phyloP scores from a whole-genome alignment of 768 basidiomycete genomes.

The Lactarius trivialis region DNA sequence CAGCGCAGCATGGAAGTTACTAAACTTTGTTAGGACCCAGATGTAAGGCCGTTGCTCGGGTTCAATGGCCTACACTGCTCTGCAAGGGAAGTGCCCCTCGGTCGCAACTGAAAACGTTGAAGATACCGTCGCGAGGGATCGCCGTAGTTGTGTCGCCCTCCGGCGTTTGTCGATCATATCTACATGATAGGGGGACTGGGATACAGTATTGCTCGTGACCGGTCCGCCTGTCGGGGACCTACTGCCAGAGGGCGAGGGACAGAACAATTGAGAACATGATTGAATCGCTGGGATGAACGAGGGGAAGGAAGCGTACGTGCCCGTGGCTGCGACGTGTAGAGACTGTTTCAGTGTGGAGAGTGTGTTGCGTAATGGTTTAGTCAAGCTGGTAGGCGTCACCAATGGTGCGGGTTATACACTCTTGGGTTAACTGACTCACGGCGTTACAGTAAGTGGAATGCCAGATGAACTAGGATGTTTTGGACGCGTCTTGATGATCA shows the following conservation, averaged over 20 bases:
- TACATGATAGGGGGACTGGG: neutral
- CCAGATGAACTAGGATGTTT: neutral
- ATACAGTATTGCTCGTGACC: neutral
- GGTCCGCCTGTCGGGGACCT: neutral
- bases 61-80: neutral
- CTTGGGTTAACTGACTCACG: neutral
- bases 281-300: neutral
- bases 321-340: neutral
- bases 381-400: neutral
- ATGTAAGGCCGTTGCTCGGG: neutral
- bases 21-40: neutral
- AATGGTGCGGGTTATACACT: neutral
- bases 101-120: neutral
- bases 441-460: neutral
- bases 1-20: neutral
- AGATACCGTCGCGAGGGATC: neutral
- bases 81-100: neutral
- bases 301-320: neutral
- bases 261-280: too few species aligned
- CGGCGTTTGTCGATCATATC: neutral
- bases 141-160: neutral
- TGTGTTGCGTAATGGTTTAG: neutral
- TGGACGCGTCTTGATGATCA: neutral
- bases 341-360: neutral
- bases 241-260: neutral